These are phyloP conservation scores for Litsea cubeba DNA, from an alignment of 164 flowering plant genomes.

Conservation along the genomic window DNA sequence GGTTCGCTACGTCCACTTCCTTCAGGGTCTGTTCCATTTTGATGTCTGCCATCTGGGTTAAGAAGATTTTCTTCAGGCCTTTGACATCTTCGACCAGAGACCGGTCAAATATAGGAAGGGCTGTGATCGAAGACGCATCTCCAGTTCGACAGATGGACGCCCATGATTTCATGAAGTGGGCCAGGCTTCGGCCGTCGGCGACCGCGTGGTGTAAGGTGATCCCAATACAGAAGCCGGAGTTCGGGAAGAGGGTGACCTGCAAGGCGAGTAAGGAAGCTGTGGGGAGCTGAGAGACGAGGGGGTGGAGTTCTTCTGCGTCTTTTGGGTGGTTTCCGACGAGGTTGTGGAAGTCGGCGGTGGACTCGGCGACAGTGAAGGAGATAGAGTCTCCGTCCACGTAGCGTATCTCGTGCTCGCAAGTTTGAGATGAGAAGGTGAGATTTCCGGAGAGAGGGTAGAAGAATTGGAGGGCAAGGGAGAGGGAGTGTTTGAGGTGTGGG, in stretches of 20 bases:
- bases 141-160: constrained; percentile 5
- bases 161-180: constrained; percentile 16
- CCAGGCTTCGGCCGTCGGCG: constrained; percentile 5
- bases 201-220: constrained; percentile 1
- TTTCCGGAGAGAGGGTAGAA: constrained; percentile 35
- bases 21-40: too few relatives aligned
- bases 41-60: not conserved
- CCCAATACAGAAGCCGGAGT: constrained; percentile 13
- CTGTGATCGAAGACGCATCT: not conserved
- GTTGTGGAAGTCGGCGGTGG: constrained; percentile 6
- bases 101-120: not conserved
- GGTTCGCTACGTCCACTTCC: too few relatives aligned
- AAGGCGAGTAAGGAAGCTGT: not conserved
- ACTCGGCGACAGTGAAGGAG: constrained; percentile 18
- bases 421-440: constrained; percentile 19
- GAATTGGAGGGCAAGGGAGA: too few relatives aligned
- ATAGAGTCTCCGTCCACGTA: constrained; percentile 33
- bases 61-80: not conserved
- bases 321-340: constrained; percentile 1
- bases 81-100: not conserved
- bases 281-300: constrained; percentile 7
- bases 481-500: too few relatives aligned
- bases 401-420: constrained; percentile 18
- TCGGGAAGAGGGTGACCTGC: constrained; percentile 15
- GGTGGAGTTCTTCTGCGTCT: not conserved